Evolutionary conservation across 495 filamentous ascomycete species (phyloP).

Genomic region (Melanomma pulvis-pyrius): DNA sequence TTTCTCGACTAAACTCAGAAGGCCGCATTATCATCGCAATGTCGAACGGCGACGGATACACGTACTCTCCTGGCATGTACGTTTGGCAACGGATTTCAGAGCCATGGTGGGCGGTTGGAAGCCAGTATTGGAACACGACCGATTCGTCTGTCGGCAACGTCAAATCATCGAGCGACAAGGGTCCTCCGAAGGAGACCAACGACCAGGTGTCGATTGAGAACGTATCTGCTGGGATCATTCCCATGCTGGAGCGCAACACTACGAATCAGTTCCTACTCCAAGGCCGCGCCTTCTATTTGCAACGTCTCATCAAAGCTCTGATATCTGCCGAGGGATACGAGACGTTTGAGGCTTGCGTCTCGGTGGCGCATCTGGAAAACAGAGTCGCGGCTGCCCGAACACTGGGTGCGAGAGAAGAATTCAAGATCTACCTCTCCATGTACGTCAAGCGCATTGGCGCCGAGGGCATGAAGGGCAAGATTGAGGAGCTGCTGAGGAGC

Average conservation of each 20-base stretch:
- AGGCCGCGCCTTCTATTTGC: conserved; percentile 83
- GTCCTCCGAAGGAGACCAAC: conserved; percentile 48
- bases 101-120: conserved; percentile 96
- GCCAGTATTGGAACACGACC: conserved; percentile 98
- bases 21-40: conserved; percentile 82
- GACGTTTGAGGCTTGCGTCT: conserved; percentile 85
- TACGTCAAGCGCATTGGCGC: conserved; percentile 93
- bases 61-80: conserved; percentile 78
- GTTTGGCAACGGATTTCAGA: conserved; percentile 95
- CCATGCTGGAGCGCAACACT: conserved; percentile 88
- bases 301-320: conserved; percentile 83
- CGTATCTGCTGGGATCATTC: conserved; percentile 90
- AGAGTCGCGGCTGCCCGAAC: conserved; percentile 85
- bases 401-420: conserved; percentile 85
- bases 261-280: conserved; percentile 91
- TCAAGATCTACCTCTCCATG: conserved; percentile 88
- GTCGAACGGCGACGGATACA: conserved; percentile 90
- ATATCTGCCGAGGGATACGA: conserved; percentile 88
- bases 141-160: conserved; percentile 63
- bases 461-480: conserved; percentile 81
- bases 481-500: conserved; percentile 84
- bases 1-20: conserved; percentile 84
- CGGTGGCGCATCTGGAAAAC: conserved; percentile 94
- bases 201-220: conserved; percentile 60
- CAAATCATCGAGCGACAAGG: conserved; percentile 58